Conservation (phyloP, 805 yeast species). For the Nakazawaea siamensis region DNA sequence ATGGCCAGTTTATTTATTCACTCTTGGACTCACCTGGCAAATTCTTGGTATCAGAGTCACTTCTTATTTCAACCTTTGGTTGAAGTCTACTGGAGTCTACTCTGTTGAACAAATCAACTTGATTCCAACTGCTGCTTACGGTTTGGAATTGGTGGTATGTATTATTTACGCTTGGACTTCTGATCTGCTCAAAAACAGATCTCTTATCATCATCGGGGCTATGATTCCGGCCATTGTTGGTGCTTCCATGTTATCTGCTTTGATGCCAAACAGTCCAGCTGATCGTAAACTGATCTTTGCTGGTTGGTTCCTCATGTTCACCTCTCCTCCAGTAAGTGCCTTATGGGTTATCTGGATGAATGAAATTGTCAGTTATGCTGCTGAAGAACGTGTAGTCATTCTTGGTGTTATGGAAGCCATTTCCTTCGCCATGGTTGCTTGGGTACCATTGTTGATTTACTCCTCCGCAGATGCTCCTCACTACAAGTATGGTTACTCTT, state of each 20-base stretch:
- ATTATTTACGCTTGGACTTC: conserved; percentile 20
- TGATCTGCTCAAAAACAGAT: conserved; percentile 21
- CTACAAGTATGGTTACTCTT: background rate
- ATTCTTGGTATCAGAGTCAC: conserved; percentile 13
- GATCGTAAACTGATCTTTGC: conserved; percentile 16
- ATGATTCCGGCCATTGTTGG: conserved; percentile 15
- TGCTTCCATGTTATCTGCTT: conserved; percentile 12
- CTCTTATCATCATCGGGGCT: conserved; percentile 19
- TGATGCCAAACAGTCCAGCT: conserved; percentile 14
- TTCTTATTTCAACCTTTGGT: conserved; percentile 23
- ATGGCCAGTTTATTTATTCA: conserved; percentile 15
- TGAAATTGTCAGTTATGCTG: conserved; percentile 19
- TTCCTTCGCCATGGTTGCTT: conserved; percentile 24
- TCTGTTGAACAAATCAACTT: conserved; percentile 19
- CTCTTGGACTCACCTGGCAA: conserved; percentile 15
- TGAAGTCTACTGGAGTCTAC: conserved; percentile 18
- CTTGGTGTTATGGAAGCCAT: conserved; percentile 24
- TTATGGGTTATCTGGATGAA: conserved; percentile 16
- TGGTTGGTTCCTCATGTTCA: conserved; percentile 17
- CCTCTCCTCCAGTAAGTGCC: conserved; percentile 11
- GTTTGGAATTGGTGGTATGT: conserved; percentile 20
- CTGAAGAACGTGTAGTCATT: conserved; percentile 18
- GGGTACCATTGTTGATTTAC: conserved; percentile 24
- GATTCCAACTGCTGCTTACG: conserved; percentile 26
- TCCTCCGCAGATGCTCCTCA: background rate